Evolutionary conservation across 805 yeast genomes (phyloP), one percentile per base, ranked within the genome.

Genomic region (Blastobotrys muscicola): DNA sequence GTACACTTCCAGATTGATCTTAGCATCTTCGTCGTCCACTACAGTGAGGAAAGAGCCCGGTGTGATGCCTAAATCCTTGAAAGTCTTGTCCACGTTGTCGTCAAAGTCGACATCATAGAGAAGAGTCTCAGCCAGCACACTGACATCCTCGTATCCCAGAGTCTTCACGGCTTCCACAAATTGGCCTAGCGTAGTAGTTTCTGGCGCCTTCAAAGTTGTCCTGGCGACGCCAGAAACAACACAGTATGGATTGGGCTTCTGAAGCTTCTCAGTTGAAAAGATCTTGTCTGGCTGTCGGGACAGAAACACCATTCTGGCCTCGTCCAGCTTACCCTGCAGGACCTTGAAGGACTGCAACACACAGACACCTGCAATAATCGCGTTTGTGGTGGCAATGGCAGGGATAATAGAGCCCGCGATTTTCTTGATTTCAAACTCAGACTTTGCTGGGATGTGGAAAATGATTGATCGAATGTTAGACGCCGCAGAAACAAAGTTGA

Each of bases 331-430:
- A 15, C 53, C 52, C 10, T 54, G 53, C 8, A 55, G 37, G 26
- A 50, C 60, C 59, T 76, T 74, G 38, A 87, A 64, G 0, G 94
- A 82, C 33, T 81, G 76, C 33, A 90, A 59, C 2, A 87, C 80
- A 11, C 92, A 82, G 51, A 86, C 74, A 0, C 98, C 98, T 0
- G 96, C 87, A 53, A 92, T 80, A 10, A 92, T 81, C 1, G 98
- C 97, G 61, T 92, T 92, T 3, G 97, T 90, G 1, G 98, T 92
- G 4, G 98, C 97, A 53, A 94, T 89, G 0, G 98, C 98, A 0
- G 99, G 98, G 34, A 92, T 92, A 54, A 92, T 92, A 61, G 90
- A 92, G 4, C 99, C 99, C 0, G 98, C 98, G 50, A 90, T 87
- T 45, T 67, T 94, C 60, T 92, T 92, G 48, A 84, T 76, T 47